phyloP scores from a whole-genome alignment of 306 rosid species.

The Fragaria vesca region DNA sequence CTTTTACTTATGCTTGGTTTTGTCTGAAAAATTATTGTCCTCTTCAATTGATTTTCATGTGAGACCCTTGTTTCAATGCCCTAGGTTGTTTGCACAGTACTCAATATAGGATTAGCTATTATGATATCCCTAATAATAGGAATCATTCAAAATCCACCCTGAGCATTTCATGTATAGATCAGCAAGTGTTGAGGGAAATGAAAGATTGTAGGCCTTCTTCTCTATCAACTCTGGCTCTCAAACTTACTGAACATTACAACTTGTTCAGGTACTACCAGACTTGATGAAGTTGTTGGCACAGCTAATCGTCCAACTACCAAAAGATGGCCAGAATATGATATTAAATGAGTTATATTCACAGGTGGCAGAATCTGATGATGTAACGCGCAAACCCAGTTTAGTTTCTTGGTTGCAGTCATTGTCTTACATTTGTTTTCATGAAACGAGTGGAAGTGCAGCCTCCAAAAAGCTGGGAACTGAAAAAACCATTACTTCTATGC shows the following conservation, averaged over 20 bases:
- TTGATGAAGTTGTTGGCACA: slow-evolving; percentile 81
- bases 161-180: background rate
- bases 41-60: background rate
- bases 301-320: slow-evolving; percentile 58
- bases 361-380: slow-evolving; percentile 93
- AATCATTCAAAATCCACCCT: slow-evolving; percentile 14
- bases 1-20: background rate
- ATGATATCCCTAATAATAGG: background rate
- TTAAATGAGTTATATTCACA: slow-evolving; percentile 74
- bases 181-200: slow-evolving; percentile 2
- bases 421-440: slow-evolving; percentile 69
- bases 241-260: slow-evolving; percentile 5
- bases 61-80: background rate
- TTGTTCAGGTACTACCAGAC: slow-evolving; percentile 72
- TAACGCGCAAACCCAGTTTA: slow-evolving; percentile 68
- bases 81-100: slow-evolving; percentile 2
- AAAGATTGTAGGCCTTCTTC: slow-evolving; percentile 5
- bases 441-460: slow-evolving; percentile 33
- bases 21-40: background rate
- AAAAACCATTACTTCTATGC: slow-evolving; percentile 20
- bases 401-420: slow-evolving; percentile 97
- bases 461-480: slow-evolving; percentile 33
- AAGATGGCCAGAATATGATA: slow-evolving; percentile 66
- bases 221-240: background rate
- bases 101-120: background rate